Base-by-base conservation (phyloP, 306 rosid species). In the Quercus wislizeni region DNA sequence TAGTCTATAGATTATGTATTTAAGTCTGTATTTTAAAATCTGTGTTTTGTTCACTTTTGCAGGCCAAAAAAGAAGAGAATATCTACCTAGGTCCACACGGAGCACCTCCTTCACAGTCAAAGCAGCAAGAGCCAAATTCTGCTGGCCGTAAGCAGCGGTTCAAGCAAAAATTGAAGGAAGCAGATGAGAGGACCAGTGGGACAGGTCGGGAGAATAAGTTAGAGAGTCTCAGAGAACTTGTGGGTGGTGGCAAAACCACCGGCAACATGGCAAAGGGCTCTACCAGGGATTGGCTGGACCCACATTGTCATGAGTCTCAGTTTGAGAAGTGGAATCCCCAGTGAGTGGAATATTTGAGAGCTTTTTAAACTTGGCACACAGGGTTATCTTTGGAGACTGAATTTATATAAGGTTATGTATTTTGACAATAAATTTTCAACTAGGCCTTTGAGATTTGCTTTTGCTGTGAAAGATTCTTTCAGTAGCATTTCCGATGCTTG, bases 1-100 rank as follows among this genome's bases (percentile, higher is more conserved):
- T 64, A 20, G 73, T 46, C 58, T 12, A 4, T 49, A 49, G 28
- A 63, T 67, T 59, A 64, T 41, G 30, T 7, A 35, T 43, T 41
- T 20, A 5, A 20, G 11, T 55, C 21, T 20, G 15, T 52, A 51
- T 76, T 19, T 65, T 76, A 27, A 61, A 69, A 6, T 69, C 57
- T 68, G 38, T 75, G 65, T 79, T 81, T n/a, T 28, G 9, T 46
- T 71, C 43, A 31, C 76, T 52, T 78, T 10, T 79, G 79, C 80
- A 96, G 99, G 85, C 73, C 49, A 87, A 86, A 83, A 80, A 71
- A 84, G 96, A 96, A 79, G 97, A 90, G 76, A 87, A 77, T 73
- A 93, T 96, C 79, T 96, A 96, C 80, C 88, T 96, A 25, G 99
- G 99, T 9, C 99, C 99, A 0, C 98, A 93, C 74, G 96, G 98